These are phyloP conservation scores for Ceratonia siliqua DNA, from an alignment of 306 rosid genomes.

Conservation along the genomic window DNA sequence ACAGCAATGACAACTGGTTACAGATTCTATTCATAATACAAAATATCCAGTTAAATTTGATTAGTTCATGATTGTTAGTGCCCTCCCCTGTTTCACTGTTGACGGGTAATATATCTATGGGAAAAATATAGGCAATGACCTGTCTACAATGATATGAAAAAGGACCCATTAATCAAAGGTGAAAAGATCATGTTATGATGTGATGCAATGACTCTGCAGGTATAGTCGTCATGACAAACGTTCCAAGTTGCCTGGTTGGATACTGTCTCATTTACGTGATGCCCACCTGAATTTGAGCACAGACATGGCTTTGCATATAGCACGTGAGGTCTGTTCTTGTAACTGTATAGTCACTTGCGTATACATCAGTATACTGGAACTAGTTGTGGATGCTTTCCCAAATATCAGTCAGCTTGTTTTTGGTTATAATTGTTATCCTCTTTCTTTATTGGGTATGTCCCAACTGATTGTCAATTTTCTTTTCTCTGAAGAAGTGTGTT, in stretches of 20 bases:
- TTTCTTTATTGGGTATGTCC: neutral
- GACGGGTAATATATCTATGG: neutral
- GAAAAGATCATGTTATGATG: neutral
- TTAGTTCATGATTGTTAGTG: neutral
- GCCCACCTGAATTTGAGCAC: constrained; percentile 96
- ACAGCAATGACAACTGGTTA: neutral
- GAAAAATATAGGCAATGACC: neutral
- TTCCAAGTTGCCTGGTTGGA: constrained; percentile 95
- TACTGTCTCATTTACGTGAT: constrained; percentile 85
- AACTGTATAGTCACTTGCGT: neutral
- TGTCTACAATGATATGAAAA: neutral
- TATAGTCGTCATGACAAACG: constrained; percentile 97
- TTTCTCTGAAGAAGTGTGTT: constrained; percentile 3
- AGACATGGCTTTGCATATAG: constrained; percentile 96
- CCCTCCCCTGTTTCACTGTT: neutral
- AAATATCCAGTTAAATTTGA: neutral
- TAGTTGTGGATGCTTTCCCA: neutral
- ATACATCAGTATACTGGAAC: neutral
- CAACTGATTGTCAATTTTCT: neutral
- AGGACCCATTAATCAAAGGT: neutral
- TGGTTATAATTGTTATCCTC: neutral
- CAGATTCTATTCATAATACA: neutral
- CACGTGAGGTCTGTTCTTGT: constrained; percentile 70
- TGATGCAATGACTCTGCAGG: constrained; percentile 54
- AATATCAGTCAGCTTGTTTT: neutral